Evolutionary conservation across 2,329 filamentous ascomycete genomes (phyloP), one percentile per base, ranked within the genome.

Genomic region (Septoria petroselini): DNA sequence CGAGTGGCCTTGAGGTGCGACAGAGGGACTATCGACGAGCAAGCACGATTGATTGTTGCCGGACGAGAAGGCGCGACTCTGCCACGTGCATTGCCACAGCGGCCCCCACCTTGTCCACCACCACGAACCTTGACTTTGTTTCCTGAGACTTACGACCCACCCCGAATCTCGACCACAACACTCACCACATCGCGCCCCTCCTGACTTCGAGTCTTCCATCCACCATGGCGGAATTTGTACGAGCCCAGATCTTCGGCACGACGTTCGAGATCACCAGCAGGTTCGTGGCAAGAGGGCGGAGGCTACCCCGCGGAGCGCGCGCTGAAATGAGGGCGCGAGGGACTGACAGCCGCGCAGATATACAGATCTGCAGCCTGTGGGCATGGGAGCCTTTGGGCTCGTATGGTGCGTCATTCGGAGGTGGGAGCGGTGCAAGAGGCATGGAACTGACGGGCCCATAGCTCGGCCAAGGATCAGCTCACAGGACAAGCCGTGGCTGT

Each of bases 191-290:
- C 43, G 34, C 5, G n/a, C n/a, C n/a, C 33, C 17, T 4, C 6
- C 25, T 34, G 43, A 46, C 19, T 15, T 14, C 34, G 23, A 39
- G 27, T 15, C 21, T 21, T 14, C 21, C 48, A 46, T 35, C 42
- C 54, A 59, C 31, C 50, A 97, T 98, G 93, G 93, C 93, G 72
- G 93, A 98, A 80, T 98, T 98, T 74, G 89, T 98, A 69, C 88
- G 93, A 75, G 91, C 91, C 70, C 91, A 97, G 81, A 97, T 98
- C 73, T 98, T 98, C 70, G 93, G 93, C 71, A 98, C 93, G 57
- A 97, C 93, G 64, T 98, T 98, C 70, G 93, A 98, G 82, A 97
- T 97, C 75, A 98, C 93, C 64, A 96, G 91, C 74, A 87, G 93
- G 90, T 96, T 82, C 60, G 61, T 58, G 49, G 54, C 49, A 46